These are phyloP conservation scores for Alternaria sp. DNA, from an alignment of 2,329 filamentous ascomycete species.

Conservation along the genomic window DNA sequence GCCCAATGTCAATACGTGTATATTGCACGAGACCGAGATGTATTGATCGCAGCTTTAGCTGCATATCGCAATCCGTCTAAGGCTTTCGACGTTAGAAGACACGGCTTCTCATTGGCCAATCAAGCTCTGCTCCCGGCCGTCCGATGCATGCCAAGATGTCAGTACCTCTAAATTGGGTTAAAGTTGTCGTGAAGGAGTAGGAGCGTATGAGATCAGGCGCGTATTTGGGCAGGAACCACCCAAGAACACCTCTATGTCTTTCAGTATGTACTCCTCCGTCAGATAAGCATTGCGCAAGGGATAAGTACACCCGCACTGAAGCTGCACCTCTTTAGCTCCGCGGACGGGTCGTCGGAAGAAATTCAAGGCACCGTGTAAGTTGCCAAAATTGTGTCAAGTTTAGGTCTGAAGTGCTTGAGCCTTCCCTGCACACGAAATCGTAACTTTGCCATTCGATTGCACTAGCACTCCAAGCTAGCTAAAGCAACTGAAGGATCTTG, in stretches of 20 bases:
- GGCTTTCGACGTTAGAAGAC: neutral
- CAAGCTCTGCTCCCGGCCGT: neutral
- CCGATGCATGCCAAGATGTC: neutral
- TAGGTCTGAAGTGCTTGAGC: neutral
- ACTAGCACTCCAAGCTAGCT: neutral
- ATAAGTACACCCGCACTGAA: neutral
- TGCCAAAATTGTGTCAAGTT: neutral
- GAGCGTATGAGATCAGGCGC: neutral
- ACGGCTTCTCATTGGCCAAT: neutral
- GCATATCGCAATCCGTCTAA: neutral
- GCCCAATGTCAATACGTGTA: neutral
- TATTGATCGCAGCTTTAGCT: neutral
- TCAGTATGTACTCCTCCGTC: neutral
- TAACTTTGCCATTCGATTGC: neutral
- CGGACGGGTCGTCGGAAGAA: neutral
- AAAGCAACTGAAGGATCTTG: neutral
- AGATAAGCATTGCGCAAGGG: neutral
- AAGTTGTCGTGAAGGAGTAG: accelerated
- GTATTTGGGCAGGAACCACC: neutral
- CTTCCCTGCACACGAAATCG: neutral
- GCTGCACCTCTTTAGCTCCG: neutral
- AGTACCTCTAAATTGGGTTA: neutral
- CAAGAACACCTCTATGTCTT: neutral
- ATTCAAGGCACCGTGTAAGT: neutral
- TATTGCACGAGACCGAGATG: neutral